These are phyloP conservation scores for Aegilops sharonensis DNA, from an alignment of 176 grass and related monocot species.

Conservation along the genomic window DNA sequence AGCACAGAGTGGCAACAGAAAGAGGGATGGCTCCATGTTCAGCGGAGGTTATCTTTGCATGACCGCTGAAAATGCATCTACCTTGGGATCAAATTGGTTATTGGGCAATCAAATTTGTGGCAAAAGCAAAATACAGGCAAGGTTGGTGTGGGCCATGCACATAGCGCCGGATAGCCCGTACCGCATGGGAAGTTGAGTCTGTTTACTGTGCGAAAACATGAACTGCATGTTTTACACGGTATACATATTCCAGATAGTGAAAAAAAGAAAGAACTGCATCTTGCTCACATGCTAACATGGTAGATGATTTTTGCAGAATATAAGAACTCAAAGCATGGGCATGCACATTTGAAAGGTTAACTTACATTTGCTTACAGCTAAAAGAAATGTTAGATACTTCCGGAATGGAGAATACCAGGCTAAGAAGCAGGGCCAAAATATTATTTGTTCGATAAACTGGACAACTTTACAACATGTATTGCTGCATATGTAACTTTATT, in stretches of 20 bases:
- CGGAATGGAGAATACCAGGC: no score
- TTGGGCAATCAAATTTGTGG: background rate
- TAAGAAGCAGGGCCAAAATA: background rate
- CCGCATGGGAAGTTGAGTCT: background rate
- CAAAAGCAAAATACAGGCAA: background rate
- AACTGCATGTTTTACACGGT: background rate
- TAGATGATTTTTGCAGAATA: background rate
- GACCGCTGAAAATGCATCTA: background rate
- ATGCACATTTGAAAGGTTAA: background rate
- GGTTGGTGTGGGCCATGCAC: background rate
- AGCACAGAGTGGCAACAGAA: background rate
- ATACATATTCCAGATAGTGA: background rate
- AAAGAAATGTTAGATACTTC: no score
- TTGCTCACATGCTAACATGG: background rate
- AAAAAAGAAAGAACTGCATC: background rate
- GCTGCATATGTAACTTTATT: no score
- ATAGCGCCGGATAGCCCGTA: background rate
- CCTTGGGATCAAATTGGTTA: background rate
- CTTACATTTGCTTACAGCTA: no score
- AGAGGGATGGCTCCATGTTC: background rate
- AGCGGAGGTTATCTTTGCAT: conserved; percentile 40
- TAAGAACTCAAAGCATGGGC: background rate
- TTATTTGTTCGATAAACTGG: background rate
- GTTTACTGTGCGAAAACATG: background rate
- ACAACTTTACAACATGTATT: background rate